phyloP scores from a whole-genome alignment of 345 rosid species.

The Populus ilicifolia region DNA sequence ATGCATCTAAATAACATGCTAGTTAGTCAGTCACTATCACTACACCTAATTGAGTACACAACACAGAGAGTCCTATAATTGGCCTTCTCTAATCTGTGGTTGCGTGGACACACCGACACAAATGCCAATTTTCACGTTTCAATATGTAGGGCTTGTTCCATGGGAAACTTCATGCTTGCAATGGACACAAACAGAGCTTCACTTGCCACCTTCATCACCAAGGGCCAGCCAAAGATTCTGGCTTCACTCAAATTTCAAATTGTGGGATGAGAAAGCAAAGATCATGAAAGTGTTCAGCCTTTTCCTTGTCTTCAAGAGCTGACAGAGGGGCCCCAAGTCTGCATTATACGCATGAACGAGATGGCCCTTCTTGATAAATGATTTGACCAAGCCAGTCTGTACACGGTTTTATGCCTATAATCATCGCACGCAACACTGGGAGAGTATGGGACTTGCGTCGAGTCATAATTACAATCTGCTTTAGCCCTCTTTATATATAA shows the following conservation, averaged over 20 bases:
- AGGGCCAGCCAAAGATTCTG: conserved; percentile 1
- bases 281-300: neutral
- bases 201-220: neutral
- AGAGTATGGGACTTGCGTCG: neutral
- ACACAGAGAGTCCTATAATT: neutral
- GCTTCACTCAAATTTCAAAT: neutral
- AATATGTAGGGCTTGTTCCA: neutral
- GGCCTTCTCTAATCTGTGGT: neutral
- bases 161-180: neutral
- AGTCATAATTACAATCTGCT: neutral
- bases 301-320: conserved; percentile 15
- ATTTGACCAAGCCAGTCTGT: conserved; percentile 34
- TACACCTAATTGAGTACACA: neutral
- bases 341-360: conserved; percentile 4
- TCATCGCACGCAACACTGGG: neutral
- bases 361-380: conserved; percentile 14
- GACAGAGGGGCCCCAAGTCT: conserved; percentile 5
- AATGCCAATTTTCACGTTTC: conserved; percentile 3
- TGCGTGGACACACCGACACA: conserved; percentile 17
- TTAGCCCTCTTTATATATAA: too few species aligned
- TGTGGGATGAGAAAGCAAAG: neutral
- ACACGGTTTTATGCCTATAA: conserved; percentile 7
- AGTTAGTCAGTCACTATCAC: neutral
- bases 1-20: neutral
- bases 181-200: neutral